Evolutionary conservation across 495 filamentous ascomycete genomes (phyloP).

Genomic region (Mytilinidion resinicola): DNA sequence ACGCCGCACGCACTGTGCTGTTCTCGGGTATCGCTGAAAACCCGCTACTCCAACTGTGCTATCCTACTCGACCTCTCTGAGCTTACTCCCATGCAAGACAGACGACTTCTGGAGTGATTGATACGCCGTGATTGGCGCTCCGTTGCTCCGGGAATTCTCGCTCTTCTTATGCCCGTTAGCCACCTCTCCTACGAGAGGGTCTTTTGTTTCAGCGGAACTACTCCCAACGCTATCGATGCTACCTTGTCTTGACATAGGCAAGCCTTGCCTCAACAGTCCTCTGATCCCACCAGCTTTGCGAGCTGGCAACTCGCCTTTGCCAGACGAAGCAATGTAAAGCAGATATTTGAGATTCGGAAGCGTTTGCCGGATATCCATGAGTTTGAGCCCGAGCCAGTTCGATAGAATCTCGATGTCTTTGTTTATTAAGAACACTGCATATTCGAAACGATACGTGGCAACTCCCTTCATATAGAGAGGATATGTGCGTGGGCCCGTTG

Average conservation of each 20-base stretch:
- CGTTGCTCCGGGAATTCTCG: constrained; percentile 3
- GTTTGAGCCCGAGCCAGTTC: constrained; percentile 61
- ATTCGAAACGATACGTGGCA: constrained; percentile 83
- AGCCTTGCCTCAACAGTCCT: constrained; percentile 47
- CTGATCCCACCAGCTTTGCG: constrained; percentile 71
- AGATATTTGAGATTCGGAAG: constrained; percentile 89
- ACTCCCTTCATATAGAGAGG: constrained; percentile 73
- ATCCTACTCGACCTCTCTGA: constrained; percentile 17
- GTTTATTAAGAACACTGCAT: constrained; percentile 89
- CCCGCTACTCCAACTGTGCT: not conserved
- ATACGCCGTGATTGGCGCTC: not conserved
- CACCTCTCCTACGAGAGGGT: constrained; percentile 2
- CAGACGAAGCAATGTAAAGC: constrained; percentile 77
- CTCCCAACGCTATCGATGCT: constrained; percentile 22
- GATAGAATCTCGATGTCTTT: constrained; percentile 87
- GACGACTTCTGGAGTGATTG: constrained; percentile 15
- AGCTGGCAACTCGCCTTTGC: constrained; percentile 67
- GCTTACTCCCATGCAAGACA: constrained; percentile 10
- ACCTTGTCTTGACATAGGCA: constrained; percentile 15
- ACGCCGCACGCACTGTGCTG: no score
- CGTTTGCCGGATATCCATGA: constrained; percentile 84
- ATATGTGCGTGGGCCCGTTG: constrained; percentile 28
- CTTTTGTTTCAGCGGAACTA: constrained; percentile 6
- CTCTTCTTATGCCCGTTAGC: not conserved
- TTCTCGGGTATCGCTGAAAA: no score